These are phyloP conservation scores for Pythium phragmitis DNA, from an alignment of 352 stramenopile genomes.

Conservation along the genomic window DNA sequence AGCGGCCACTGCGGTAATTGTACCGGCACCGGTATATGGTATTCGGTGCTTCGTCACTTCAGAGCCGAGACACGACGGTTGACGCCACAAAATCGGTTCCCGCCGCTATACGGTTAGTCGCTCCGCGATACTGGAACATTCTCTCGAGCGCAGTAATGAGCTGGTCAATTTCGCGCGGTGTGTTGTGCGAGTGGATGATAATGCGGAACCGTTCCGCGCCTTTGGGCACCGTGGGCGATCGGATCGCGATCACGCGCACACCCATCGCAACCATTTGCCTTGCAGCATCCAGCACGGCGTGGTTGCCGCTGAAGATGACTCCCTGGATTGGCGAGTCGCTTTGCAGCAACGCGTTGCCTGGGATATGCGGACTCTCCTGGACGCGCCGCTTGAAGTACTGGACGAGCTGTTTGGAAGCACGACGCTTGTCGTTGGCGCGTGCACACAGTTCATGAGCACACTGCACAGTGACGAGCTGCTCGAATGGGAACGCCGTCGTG, in stretches of 20 bases:
- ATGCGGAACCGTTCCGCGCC: constrained; percentile 95
- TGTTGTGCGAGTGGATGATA: constrained; percentile 96
- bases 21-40: too few relatives aligned
- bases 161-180: constrained; percentile 73
- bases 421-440: constrained; percentile 34
- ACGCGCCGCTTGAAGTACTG: constrained; percentile 80
- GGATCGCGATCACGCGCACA: constrained; percentile 94
- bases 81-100: not conserved
- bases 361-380: constrained; percentile 33
- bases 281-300: constrained; percentile 81
- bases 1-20: too few relatives aligned
- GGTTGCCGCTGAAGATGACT: constrained; percentile 92
- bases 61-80: constrained; percentile 1
- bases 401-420: constrained; percentile 58
- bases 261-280: constrained; percentile 51
- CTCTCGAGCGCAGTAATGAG: constrained; percentile 51
- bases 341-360: constrained; percentile 42
- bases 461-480: constrained; percentile 90
- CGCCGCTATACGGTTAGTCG: not conserved
- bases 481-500: constrained; percentile 92
- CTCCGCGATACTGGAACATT: constrained; percentile 37
- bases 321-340: constrained; percentile 94
- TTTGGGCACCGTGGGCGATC: constrained; percentile 93
- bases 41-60: not conserved
- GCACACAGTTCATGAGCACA: constrained; percentile 89